Base-by-base conservation (phyloP, 192 early-diverging fungal genomes). In the Entomortierella parvispora region DNA sequence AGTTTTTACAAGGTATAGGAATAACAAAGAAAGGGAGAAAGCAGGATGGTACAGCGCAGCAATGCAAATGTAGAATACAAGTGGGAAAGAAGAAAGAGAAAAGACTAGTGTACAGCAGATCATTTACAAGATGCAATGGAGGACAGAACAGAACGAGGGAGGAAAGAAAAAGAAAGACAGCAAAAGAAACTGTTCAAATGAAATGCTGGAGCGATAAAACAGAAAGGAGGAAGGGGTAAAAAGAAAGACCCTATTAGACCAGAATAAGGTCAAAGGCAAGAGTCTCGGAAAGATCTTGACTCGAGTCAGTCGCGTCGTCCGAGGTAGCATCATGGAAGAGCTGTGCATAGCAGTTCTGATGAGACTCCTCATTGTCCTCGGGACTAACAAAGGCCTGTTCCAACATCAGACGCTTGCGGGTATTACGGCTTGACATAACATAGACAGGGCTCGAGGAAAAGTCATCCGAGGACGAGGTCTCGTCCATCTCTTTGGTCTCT, bases 361-460 rank as follows among this genome's bases (percentile, higher is more conserved):
- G 29, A 44, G n/a, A 59, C 14, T 62, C 59, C 23, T 76, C 64
- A 10, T 76, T 65, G 12, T 40, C 37, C 18, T 76, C 72, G 29
- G 72, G 72, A 34, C 50, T 67, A 32, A 68, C 59, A 48, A 76
- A 76, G 34, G 72, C 58, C n/a, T 76, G 72, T 53, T 76, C 72
- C 33, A 76, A 64, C 72, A 76, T 76, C 31, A 76, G 47, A 20
- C 72, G 72, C 59, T 76, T 76, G 65, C 72, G 72, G 47, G 72
- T 62, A 68, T 76, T 49, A 32, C 72, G 55, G 47, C 72, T 76
- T 3, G 72, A 76, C 72, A 76, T 68, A 32, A 76, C 72, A 51
- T 65, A 76, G n/a, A 76, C 72, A 3, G 64, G 65, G 4, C 50
- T 46, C n/a, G 40, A 53, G 43, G 57, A 67, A 23, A 62, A 64